Base-by-base conservation (phyloP, 2,329 filamentous ascomycete genomes). In the Trichoderma pleuroti region DNA sequence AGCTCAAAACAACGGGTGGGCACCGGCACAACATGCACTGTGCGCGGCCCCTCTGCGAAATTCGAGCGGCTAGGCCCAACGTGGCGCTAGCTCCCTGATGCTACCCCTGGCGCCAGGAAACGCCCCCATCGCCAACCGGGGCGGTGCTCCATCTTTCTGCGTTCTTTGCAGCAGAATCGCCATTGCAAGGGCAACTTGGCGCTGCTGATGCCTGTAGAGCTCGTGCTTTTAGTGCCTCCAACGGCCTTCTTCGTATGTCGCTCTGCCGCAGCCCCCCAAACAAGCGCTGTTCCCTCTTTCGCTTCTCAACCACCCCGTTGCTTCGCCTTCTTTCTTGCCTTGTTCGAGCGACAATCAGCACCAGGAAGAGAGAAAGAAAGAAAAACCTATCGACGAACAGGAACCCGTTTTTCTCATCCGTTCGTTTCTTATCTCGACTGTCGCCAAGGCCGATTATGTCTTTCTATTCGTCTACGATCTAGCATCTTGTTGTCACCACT, bases 381-480 rank as follows among this genome's bases (percentile, higher is more conserved):
- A 42, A 49, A 24, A 49, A 34, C 18, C 39, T 16, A 32, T 9
- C 65, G 34, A 46, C 34, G 26, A 60, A 46, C 65, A 42, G 54
- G 54, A 68, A 60, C 54, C 65, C 49, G 39, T 54, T 59, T 21
- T 60, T 60, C 36, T 59, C 65, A 36, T 71, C 57, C 70, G 36
- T 71, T 71, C 57, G 70, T 59, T 69, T 71, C 36, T 59, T 21
- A 30, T 56, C 54, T 49, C 54, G 65, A 68, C 65, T 64, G 49
- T 71, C 70, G 70, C 70, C 66, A 60, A 68, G 77, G 76, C 76
- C 76, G 79, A 81, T 76, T 73, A 81, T 82, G 80, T 80, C 76
- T 76, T 73, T 76, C 74, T 72, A 75, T 77, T 78, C 74, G 67
- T 69, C 56, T 21, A 72, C 74, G 74, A 75, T 76, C 73, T 77